Evolutionary conservation across 176 grass and related monocot species (phyloP), one percentile per base, ranked within the genome.

Genomic region (Tillandsia leiboldiana): DNA sequence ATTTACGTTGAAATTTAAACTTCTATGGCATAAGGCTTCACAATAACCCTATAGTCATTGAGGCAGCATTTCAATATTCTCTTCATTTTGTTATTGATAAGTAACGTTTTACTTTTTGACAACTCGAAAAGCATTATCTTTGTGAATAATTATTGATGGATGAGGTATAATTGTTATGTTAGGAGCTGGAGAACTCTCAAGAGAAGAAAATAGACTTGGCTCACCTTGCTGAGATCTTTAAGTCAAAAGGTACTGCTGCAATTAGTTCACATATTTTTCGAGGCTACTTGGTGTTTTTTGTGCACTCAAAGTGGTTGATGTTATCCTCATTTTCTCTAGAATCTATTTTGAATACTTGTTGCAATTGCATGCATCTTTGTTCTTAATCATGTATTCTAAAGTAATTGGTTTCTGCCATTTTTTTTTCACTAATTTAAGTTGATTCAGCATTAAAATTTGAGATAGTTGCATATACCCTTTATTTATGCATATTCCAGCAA

Each of bases 201-300:
- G 77, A 58, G 26, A 57, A 81, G 66, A 79, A 26, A 6, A 54
- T 78, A 73, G 78, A 78, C 70, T 82, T 85, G 69, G 56, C 24
- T 12, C 81, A 90, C 67, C 65, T 96, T 75, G 84, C 87, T 68
- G 91, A 96, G 15, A 77, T 75, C 81, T 83, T 87, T 24, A 96
- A 96, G 69, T 80, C 79, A 49, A 87, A 78, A 90, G 91, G 91
- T 90, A 85, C 51, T 75, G 13, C 7, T 42, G 14, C 2, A 18
- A 4, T 48, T 49, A 18, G 7, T 57, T 72, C 6, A n/a, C 33
- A 42, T 42, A 42, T 42, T 42, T 72, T 26, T 24, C n/a, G 24
- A 62, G 18, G 33, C 2, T 11, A 49, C 53, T 49, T 67, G 11
- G 33, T 42, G 28, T 4, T 67, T 15, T 15, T 61, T 61, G 8